Percentiles rank a stretch among this genome's conserved stretches.
Evolutionary conservation across 208 protist genomes (phyloP).

Genomic region (Crithidia fasciculata): DNA sequence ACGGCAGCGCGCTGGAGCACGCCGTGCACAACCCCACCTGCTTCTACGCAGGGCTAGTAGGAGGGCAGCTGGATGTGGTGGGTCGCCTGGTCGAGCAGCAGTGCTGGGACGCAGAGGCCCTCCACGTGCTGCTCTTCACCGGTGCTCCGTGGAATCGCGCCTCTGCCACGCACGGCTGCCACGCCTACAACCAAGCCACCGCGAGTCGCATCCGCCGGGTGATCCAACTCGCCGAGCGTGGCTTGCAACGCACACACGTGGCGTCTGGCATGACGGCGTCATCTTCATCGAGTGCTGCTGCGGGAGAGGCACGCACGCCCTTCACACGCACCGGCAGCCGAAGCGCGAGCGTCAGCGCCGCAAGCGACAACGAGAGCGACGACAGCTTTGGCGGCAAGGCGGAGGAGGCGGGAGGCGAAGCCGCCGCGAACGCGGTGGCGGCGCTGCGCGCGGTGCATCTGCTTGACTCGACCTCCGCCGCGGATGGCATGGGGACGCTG

Average conservation of each 20-base stretch:
- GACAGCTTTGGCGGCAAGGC: background rate
- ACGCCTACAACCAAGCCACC: constrained; percentile 25
- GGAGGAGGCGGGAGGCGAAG: background rate
- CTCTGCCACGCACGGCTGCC: constrained; percentile 18
- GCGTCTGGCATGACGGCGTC: no score
- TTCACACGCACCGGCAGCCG: background rate
- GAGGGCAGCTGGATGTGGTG: constrained; percentile 70
- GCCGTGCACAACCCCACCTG: constrained; percentile 38
- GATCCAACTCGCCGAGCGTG: constrained; percentile 23
- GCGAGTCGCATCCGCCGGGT: constrained; percentile 22
- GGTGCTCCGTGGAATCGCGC: constrained; percentile 28
- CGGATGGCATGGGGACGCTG: no score
- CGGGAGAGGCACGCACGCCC: background rate
- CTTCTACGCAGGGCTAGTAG: constrained; percentile 71
- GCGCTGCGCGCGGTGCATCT: constrained; percentile 8
- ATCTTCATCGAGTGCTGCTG: background rate
- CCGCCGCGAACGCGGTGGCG: constrained; percentile 2
- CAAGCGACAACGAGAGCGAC: background rate
- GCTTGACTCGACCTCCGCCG: no score
- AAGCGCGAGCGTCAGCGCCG: background rate
- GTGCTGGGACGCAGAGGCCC: constrained; percentile 69
- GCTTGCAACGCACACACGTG: background rate
- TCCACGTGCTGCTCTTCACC: constrained; percentile 65
- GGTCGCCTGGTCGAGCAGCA: constrained; percentile 55
- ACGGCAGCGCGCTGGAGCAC: constrained; percentile 47